Conservation (phyloP, 331 rosid genomes). For the Telfairia occidentalis region DNA sequence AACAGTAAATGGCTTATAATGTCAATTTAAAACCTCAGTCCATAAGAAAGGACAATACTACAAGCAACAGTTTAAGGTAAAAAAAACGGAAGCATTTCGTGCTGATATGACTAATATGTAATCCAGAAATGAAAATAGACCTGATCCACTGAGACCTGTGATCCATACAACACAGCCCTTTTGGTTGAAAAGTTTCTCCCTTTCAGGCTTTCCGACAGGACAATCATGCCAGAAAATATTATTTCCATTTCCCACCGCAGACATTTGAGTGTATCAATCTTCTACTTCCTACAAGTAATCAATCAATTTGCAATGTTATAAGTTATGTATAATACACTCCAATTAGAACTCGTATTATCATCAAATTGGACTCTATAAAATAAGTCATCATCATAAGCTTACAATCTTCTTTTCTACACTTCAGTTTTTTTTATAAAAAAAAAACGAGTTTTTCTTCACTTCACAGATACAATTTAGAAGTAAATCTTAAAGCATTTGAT, state of each 20-base stretch:
- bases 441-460: neutral
- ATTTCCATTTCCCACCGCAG: slow-evolving; percentile 50
- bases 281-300: neutral
- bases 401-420: neutral
- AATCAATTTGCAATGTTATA: neutral
- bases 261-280: slow-evolving; percentile 21
- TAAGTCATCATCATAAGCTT: neutral
- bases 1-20: neutral
- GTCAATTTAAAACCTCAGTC: neutral
- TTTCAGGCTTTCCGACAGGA: slow-evolving; percentile 51
- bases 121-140: slow-evolving; percentile 18
- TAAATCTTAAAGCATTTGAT: neutral
- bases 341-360: neutral
- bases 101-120: neutral
- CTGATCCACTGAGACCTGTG: slow-evolving; percentile 91
- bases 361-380: neutral
- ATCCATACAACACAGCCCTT: slow-evolving; percentile 88
- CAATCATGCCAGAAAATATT: slow-evolving; percentile 82
- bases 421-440: no score
- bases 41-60: neutral
- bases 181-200: slow-evolving; percentile 79
- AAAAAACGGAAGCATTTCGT: neutral
- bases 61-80: neutral
- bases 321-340: neutral
- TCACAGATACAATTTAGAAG: neutral